A percentile compares a stretch with the other conserved stretches of the same genome.
phyloP scores from a whole-genome alignment of 169 alveolate species.

The Cryptosporidium ubiquitum region DNA sequence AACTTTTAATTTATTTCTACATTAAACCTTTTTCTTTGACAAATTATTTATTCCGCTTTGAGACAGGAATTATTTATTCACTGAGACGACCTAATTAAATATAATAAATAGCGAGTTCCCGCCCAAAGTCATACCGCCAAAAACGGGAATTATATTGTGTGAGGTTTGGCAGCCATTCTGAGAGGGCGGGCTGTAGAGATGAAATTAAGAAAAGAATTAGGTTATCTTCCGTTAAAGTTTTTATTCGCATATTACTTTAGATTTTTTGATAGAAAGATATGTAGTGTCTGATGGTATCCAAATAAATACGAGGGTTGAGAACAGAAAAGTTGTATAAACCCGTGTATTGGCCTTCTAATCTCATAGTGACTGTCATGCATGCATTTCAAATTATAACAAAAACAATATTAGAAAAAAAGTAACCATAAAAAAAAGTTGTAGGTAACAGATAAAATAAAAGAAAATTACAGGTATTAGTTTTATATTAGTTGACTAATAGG shows the following conservation, averaged over 20 bases:
- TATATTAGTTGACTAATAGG: not conserved
- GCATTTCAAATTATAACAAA: not conserved
- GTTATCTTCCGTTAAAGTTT: too few species aligned
- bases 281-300: too few species aligned
- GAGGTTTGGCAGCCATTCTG: not conserved
- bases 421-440: not conserved
- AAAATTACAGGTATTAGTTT: not conserved
- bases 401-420: not conserved
- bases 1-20: not conserved
- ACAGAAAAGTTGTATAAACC: too few species aligned
- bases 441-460: not conserved
- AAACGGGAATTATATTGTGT: not conserved
- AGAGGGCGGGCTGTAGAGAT: not conserved
- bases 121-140: not conserved
- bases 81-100: constrained; percentile 11
- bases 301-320: too few species aligned
- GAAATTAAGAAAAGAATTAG: not conserved
- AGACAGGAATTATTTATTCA: not conserved
- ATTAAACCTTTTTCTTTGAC: not conserved
- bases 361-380: not conserved
- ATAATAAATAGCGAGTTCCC: not conserved
- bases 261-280: too few species aligned
- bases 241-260: too few species aligned
- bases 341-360: too few species aligned
- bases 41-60: not conserved